A percentile compares a stretch with the other conserved stretches of the same genome.
phyloP scores from a whole-genome alignment of 805 yeast species.

The Candida ponderosae region DNA sequence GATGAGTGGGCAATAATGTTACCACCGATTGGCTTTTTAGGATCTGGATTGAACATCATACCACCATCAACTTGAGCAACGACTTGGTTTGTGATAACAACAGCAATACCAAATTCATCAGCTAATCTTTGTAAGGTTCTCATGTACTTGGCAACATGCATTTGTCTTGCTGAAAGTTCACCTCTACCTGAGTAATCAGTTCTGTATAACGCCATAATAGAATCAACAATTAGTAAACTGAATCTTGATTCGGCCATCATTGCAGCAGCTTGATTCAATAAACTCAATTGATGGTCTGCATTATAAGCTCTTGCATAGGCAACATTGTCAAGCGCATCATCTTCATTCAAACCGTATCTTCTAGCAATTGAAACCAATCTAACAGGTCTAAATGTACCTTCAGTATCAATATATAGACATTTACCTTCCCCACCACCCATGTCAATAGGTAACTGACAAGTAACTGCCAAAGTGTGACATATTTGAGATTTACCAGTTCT shows the following conservation, averaged over 20 bases:
- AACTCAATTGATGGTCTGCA: slow-evolving; percentile 89
- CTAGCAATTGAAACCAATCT: slow-evolving; percentile 85
- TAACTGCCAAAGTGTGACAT: slow-evolving; percentile 94
- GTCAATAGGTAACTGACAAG: slow-evolving; percentile 92
- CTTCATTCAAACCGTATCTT: slow-evolving; percentile 85
- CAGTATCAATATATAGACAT: slow-evolving; percentile 92
- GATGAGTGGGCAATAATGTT: slow-evolving; percentile 96
- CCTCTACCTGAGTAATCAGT: slow-evolving; percentile 96
- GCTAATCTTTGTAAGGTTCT: slow-evolving; percentile 87
- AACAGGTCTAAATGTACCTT: slow-evolving; percentile 92
- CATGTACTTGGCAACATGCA: slow-evolving; percentile 90
- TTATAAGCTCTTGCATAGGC: slow-evolving; percentile 97
- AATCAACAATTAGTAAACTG: slow-evolving; percentile 86
- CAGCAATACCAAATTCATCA: slow-evolving; percentile 97
- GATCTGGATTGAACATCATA: slow-evolving; percentile 81
- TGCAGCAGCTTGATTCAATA: slow-evolving; percentile 82
- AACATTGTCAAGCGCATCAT: slow-evolving; percentile 92
- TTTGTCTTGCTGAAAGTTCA: slow-evolving; percentile 89
- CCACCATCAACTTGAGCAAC: slow-evolving; percentile 96
- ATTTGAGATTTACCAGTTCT: slow-evolving; percentile 96
- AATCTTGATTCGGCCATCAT: slow-evolving; percentile 96
- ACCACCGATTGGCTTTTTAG: slow-evolving; percentile 98
- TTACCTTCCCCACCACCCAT: slow-evolving; percentile 99
- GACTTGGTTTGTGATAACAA: slow-evolving; percentile 91
- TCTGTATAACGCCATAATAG: slow-evolving; percentile 93